Conservation (phyloP, 2,329 filamentous ascomycete species). For the Lasiodiplodia gonubiensis region DNA sequence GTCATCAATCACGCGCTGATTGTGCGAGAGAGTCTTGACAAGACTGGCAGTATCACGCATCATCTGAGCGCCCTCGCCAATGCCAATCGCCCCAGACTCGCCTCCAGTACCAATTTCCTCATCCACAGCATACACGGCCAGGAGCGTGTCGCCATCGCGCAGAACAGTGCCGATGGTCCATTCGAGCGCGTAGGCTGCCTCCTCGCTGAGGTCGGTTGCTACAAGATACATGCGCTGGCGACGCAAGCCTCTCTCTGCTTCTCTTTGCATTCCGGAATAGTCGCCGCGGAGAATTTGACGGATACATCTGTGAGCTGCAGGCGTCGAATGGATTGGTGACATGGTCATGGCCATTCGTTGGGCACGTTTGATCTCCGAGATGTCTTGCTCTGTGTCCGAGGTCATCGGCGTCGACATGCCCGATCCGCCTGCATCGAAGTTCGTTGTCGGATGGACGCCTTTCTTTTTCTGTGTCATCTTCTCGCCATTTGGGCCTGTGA, state of each 20-base stretch:
- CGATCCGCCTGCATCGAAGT: conserved; percentile 75
- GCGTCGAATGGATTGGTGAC: conserved; percentile 77
- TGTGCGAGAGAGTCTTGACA: conserved; percentile 66
- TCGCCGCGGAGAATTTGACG: conserved; percentile 91
- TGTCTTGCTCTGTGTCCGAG: conserved; percentile 84
- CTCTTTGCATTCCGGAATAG: conserved; percentile 74
- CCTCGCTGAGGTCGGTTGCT: conserved; percentile 92
- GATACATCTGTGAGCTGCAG: conserved; percentile 79
- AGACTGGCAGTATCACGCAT: conserved; percentile 77
- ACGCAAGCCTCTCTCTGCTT: conserved; percentile 78
- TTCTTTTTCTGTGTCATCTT: conserved; percentile 59
- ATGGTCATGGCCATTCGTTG: conserved; percentile 83
- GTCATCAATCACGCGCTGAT: conserved; percentile 36
- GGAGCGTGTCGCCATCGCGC: conserved; percentile 89
- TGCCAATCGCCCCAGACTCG: conserved; percentile 59
- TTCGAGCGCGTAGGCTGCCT: conserved; percentile 92
- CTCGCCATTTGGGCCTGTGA: conserved; percentile 68
- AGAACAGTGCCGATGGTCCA: conserved; percentile 97
- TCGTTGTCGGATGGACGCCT: conserved; percentile 80
- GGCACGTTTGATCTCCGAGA: conserved; percentile 83
- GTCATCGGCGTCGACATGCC: conserved; percentile 67
- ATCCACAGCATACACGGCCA: conserved; percentile 92
- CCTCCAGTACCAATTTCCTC: conserved; percentile 68
- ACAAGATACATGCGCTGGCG: conserved; percentile 89
- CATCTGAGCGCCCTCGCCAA: conserved; percentile 74